phyloP scores from a whole-genome alignment of 2,329 filamentous ascomycete genomes.

The Botrytis medusae region DNA sequence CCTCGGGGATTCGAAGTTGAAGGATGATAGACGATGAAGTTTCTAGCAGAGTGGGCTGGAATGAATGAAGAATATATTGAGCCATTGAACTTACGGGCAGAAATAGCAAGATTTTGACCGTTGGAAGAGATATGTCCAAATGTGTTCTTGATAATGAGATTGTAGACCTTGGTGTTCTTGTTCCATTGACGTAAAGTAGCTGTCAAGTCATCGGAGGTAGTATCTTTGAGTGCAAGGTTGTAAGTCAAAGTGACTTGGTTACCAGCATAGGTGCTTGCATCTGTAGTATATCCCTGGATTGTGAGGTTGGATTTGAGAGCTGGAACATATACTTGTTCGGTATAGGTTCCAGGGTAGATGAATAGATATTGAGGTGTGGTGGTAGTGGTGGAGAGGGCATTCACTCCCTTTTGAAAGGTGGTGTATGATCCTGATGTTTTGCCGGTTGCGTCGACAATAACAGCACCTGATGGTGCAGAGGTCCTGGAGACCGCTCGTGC shows the following conservation, averaged over 20 bases:
- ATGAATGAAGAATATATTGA: background rate
- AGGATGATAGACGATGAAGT: background rate
- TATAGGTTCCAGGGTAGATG: constrained; percentile 56
- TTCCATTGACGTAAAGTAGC: constrained; percentile 39
- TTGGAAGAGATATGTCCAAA: constrained; percentile 35
- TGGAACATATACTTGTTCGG: constrained; percentile 57
- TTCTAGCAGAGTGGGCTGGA: background rate
- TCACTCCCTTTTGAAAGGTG: constrained; percentile 29
- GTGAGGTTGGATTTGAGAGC: constrained; percentile 48
- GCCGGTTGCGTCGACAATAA: constrained; percentile 46
- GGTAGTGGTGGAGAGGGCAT: constrained; percentile 45
- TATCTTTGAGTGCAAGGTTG: constrained; percentile 43
- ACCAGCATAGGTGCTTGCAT: constrained; percentile 46
- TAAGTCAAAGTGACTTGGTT: constrained; percentile 51
- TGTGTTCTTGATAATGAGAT: constrained; percentile 50
- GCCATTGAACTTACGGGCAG: constrained; percentile 41
- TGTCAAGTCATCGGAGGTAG: constrained; percentile 45
- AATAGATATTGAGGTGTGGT: constrained; percentile 52
- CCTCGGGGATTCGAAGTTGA: constrained; percentile 45
- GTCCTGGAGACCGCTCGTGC: constrained; percentile 37
- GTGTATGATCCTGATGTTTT: constrained; percentile 35
- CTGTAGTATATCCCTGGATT: constrained; percentile 54
- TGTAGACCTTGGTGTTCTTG: constrained; percentile 56
- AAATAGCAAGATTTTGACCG: constrained; percentile 55
- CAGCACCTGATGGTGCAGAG: constrained; percentile 46